Percentiles rank a stretch among this genome's conserved stretches.
These are phyloP conservation scores for Aspergillus sp. DNA, from an alignment of 2,329 filamentous ascomycete species.

Conservation along the genomic window DNA sequence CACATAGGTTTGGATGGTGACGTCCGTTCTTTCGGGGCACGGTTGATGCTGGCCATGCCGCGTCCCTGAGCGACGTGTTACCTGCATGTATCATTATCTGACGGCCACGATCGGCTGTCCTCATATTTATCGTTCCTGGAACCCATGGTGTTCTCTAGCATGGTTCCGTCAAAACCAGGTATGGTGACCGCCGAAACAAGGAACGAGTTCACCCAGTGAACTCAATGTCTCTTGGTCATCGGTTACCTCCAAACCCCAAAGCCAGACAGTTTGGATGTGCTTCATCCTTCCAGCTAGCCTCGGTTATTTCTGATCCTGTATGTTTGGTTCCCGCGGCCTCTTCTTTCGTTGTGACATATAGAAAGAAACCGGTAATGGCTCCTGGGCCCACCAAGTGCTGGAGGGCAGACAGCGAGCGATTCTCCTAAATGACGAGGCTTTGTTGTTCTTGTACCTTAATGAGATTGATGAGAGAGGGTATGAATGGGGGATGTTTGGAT, in stretches of 20 bases:
- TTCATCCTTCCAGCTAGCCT: conserved; percentile 5
- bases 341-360: conserved; percentile 15
- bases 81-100: conserved; percentile 15
- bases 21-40: conserved; percentile 17
- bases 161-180: too few species aligned
- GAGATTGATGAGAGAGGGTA: conserved; percentile 19
- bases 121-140: not conserved
- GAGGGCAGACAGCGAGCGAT: conserved; percentile 14
- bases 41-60: conserved; percentile 37
- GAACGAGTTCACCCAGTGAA: too few species aligned
- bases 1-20: conserved; percentile 9
- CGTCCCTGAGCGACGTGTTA: conserved; percentile 17
- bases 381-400: conserved; percentile 21
- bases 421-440: conserved; percentile 10
- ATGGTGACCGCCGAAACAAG: too few species aligned
- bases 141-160: too few species aligned
- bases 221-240: too few species aligned
- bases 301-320: not conserved
- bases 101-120: conserved; percentile 1
- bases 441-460: conserved; percentile 17
- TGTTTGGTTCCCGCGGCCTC: conserved; percentile 1
- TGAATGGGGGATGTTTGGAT: conserved; percentile 13
- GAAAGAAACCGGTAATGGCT: conserved; percentile 11
- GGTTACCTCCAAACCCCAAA: too few species aligned
- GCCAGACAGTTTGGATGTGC: conserved; percentile 1